Evolutionary conservation across 306 rosid species (phyloP), one percentile per base, ranked within the genome.

Genomic region (Vicia sativa): DNA sequence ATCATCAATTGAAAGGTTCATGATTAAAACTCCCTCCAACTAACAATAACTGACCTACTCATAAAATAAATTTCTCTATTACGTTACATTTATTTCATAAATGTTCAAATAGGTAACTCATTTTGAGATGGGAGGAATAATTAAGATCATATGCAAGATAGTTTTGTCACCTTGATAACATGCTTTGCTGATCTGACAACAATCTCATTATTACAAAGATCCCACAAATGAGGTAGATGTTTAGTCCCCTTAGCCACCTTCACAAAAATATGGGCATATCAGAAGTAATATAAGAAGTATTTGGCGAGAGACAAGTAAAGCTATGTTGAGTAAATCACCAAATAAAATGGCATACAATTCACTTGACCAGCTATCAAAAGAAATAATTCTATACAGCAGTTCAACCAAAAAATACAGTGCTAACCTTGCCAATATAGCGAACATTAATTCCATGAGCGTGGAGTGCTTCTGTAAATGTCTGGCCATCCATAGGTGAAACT

Each of bases 401-500:
- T 62, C 15, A 60, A 54, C 38, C 16, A 62, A 67, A 59, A 76
- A 74, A 60, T 25, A 28, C 13, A 54, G 43, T 60, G 54, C 87
- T 70, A 82, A 95, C 99, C 70, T 87, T 90, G 80, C 99, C 99
- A 72, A 95, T 82, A 65, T 95, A 90, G 56, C 99, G 99, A 81
- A 95, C 82, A 78, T 90, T 95, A 61, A 95, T 88, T 79, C 99
- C 99, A 78, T 90, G 96, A 71, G 97, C 99, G 81, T 95, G 99
- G 46, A 95, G 90, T 54, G 96, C 99, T 82, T 95, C 99, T 57
- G 96, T 88, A 67, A 95, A 69, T 56, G 99, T 95, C 78, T 90
- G 99, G 56, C 99, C 97, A 80, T 95, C 99, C 99, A 95, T 95
- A 4, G 99, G 99, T 2, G 99, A 95, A 72, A 95, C 96, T 91